Percentiles rank a stretch among this genome's conserved stretches.
phyloP scores from a whole-genome alignment of 192 early-diverging fungal genomes.

The Lunasporangiospora selenospora region DNA sequence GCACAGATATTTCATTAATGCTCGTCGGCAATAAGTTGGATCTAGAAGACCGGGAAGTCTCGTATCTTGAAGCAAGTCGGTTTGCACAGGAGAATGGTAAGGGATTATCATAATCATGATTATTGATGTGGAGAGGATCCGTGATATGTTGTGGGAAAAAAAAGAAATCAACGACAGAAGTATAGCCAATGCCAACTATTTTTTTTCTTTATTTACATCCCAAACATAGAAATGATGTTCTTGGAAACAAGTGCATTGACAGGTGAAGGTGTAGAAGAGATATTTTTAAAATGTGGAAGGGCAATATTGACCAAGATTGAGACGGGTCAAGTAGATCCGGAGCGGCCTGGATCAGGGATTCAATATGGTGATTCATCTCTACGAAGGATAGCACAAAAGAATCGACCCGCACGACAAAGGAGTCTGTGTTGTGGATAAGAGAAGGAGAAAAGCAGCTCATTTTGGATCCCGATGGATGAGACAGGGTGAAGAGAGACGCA shows the following conservation, averaged over 20 bases:
- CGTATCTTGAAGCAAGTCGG: slow-evolving; percentile 57
- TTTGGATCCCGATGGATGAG: too few species aligned
- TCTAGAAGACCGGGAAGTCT: slow-evolving; percentile 59
- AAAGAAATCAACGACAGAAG: too few species aligned
- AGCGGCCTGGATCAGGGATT: slow-evolving; percentile 57
- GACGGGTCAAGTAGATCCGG: slow-evolving; percentile 63
- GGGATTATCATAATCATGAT: not conserved
- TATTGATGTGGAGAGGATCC: too few species aligned
- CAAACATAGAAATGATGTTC: slow-evolving; percentile 59
- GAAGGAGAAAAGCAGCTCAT: too few species aligned
- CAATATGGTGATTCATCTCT: slow-evolving; percentile 61
- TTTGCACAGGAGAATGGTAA: slow-evolving; percentile 60
- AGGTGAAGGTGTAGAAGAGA: slow-evolving; percentile 64
- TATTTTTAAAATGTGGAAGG: slow-evolving; percentile 59
- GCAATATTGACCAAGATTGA: slow-evolving; percentile 61
- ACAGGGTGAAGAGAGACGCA: too few species aligned
- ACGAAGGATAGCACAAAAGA: slow-evolving; percentile 59
- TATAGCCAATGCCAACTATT: too few species aligned
- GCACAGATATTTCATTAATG: slow-evolving; percentile 70
- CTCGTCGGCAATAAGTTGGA: slow-evolving; percentile 78
- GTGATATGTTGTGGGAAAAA: too few species aligned
- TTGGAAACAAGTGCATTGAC: slow-evolving; percentile 64
- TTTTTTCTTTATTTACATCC: not conserved
- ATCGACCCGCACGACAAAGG: slow-evolving; percentile 50
- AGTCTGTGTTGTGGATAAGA: slow-evolving; percentile 54